Percentiles rank a stretch among this genome's conserved stretches.
These are phyloP conservation scores for Batkoa obscura DNA, from an alignment of 371 early-diverging fungal species.

Conservation along the genomic window DNA sequence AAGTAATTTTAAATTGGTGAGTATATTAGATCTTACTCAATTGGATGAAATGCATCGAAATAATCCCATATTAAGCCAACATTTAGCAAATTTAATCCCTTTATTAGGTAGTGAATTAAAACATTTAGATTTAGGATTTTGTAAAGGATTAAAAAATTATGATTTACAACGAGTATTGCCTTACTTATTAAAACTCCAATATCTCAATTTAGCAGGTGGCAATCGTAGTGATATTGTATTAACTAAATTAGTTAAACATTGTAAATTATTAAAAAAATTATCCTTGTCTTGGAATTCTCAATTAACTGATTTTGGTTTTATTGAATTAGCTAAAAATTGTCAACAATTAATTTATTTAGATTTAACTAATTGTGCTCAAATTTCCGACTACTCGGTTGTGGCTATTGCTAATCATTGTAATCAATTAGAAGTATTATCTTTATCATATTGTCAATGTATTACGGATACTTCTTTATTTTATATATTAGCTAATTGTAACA, in stretches of 20 bases:
- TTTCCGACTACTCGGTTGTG: slow-evolving; percentile 20
- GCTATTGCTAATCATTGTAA: slow-evolving; percentile 9
- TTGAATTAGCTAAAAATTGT: slow-evolving; percentile 18
- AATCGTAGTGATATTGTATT: slow-evolving; percentile 10
- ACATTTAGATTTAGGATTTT: slow-evolving; percentile 10
- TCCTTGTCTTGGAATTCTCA: slow-evolving; percentile 11
- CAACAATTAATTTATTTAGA: slow-evolving; percentile 17
- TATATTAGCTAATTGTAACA: not conserved
- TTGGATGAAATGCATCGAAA: slow-evolving; percentile 11
- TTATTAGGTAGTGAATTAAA: slow-evolving; percentile 6
- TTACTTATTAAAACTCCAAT: slow-evolving; percentile 4
- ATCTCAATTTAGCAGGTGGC: slow-evolving; percentile 12
- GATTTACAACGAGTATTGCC: slow-evolving; percentile 9
- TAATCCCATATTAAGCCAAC: slow-evolving; percentile 5
- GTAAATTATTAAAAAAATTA: slow-evolving; percentile 6
- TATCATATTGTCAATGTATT: slow-evolving; percentile 11
- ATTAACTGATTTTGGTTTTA: slow-evolving; percentile 10
- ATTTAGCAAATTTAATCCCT: slow-evolving; percentile 8
- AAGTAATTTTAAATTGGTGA: slow-evolving; percentile 1
- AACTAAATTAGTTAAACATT: slow-evolving; percentile 9
- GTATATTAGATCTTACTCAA: slow-evolving; percentile 8
- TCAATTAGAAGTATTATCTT: slow-evolving; percentile 7
- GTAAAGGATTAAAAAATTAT: slow-evolving; percentile 11
- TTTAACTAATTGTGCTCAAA: slow-evolving; percentile 28
- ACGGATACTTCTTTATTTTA: slow-evolving; percentile 6